Base-by-base conservation (phyloP, 495 filamentous ascomycete genomes). In the Talaromyces ruber region DNA sequence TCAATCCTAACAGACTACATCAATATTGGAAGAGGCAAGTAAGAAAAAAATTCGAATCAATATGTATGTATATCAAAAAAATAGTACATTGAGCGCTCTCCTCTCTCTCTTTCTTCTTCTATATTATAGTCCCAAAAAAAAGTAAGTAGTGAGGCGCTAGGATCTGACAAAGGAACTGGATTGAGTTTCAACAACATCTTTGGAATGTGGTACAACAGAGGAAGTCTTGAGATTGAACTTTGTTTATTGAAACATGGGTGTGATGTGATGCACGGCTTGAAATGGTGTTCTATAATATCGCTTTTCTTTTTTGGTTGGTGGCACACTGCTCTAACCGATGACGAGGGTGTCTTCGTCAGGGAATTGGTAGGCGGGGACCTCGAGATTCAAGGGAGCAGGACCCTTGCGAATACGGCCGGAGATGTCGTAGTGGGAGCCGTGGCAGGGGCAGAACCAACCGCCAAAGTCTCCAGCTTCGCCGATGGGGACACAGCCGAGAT, bases 371-470 rank as follows among this genome's bases (percentile, higher is more conserved):
- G 71, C 67, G 64, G 94, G 94, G 65, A 99, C 86, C 84, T 96
- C 94, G 69, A 99, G 84, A 83, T 99, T 99, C 70, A 98, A 83
- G 64, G 94, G 94, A 60, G 94, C 94, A 55, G 94, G 94, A 24
- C 94, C 94, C 83, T 89, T 96, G 77, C 94, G 86, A 79, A 93
- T 88, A 74, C 94, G 91, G 72, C 94, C 94, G 64, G 91, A 96
- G 78, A 99, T 97, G 78, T 99, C 94, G 85, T 99, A 99, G 82
- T 99, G 94, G 61, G 92, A 97, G 73, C 94, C 94, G 84, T 99
- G 94, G 87, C 94, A 99, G 64, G 94, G 94, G 82, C 94, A 99
- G 87, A 99, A 99, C 94, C 94, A 99, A 70, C 94, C 94, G 70
- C 94, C 94, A 74, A 81, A 99, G 75, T 99, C 95, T 73, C 94